Conservation (phyloP, 176 grass and related monocot genomes). For the Zoysia pacifica region DNA sequence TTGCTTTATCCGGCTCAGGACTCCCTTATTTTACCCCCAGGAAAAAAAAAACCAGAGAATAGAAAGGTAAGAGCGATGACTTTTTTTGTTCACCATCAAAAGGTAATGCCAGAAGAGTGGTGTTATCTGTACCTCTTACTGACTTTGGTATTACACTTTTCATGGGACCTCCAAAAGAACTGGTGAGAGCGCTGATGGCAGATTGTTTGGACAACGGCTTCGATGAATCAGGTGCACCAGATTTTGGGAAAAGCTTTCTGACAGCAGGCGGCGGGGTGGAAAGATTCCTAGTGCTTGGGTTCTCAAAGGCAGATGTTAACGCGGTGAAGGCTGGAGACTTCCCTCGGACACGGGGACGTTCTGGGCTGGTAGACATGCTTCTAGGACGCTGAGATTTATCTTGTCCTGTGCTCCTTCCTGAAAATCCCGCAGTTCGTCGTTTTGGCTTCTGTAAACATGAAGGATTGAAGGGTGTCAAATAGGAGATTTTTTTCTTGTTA, state of each 20-base stretch:
- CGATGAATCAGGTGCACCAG: constrained; percentile 46
- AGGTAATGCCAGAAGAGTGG: background rate
- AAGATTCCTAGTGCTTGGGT: constrained; percentile 74
- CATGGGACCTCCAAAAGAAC: constrained; percentile 64
- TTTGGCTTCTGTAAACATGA: constrained; percentile 75
- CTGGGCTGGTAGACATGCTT: constrained; percentile 98
- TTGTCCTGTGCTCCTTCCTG: constrained; percentile 59
- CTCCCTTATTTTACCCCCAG: constrained; percentile 34
- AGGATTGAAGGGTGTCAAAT: background rate
- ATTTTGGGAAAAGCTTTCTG: constrained; percentile 82
- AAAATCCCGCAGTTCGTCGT: constrained; percentile 60
- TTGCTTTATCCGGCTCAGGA: constrained; percentile 43
- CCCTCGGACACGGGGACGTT: constrained; percentile 72
- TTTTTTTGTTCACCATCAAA: background rate
- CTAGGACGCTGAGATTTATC: constrained; percentile 83
- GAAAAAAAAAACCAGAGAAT: background rate
- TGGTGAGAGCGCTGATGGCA: constrained; percentile 56
- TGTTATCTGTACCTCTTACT: constrained; percentile 58
- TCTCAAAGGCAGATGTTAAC: constrained; percentile 88
- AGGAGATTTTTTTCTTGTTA: constrained; percentile 10
- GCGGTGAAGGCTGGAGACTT: constrained; percentile 84
- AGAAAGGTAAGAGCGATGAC: background rate
- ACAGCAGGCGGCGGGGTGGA: constrained; percentile 83
- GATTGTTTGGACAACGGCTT: constrained; percentile 51
- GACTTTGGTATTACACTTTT: constrained; percentile 80